Base-by-base conservation (phyloP, 768 basidiomycete genomes). In the Gymnopilus junonius region DNA sequence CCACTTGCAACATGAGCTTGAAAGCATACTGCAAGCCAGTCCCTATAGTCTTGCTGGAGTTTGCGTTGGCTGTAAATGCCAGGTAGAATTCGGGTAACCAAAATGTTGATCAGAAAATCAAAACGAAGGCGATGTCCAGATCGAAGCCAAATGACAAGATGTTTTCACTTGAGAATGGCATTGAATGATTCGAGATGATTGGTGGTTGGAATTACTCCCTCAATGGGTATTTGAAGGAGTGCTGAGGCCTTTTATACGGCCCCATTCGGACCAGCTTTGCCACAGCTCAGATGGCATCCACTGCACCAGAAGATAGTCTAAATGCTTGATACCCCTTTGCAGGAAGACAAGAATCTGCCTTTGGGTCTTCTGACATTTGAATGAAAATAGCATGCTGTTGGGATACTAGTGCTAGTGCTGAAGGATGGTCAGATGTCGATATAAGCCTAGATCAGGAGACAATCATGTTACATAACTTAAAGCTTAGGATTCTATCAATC, bases 101-200 rank as follows among this genome's bases (percentile, higher is more conserved):
- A 63, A 12, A 58, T 34, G 20, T 66, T 59, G 32, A 74, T 66
- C 1, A 73, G 61, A 21, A 65, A 45, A 62, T 71, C 69, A 29
- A 69, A 53, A 1, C 68, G 74, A 8, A 80, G 70, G 4, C 72
- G 68, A 4, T 65, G 65, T 3, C 77, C 76, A 29, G 63, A 67
- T 11, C 66, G 68, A 39, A 74, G 71, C 68, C 25, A 23, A 25
- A 12, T 7, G 15, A 46, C 27, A 29, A 59, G 15, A 25, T 59
- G 20, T 51, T 73, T 76, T 1, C 64, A 43, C 65, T 81, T 79
- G 1, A 80, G 61, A 12, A 73, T 40, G 3, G 71, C 65, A 54
- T 80, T 80, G 67, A 80, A 79, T 1, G 75, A 73, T 63, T 81
- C 77, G 5, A 80, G 71, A 55, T 79, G 78, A 48, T 81, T 81